These are phyloP conservation scores for Trametes punicea DNA, from an alignment of 768 basidiomycete genomes.

Conservation along the genomic window DNA sequence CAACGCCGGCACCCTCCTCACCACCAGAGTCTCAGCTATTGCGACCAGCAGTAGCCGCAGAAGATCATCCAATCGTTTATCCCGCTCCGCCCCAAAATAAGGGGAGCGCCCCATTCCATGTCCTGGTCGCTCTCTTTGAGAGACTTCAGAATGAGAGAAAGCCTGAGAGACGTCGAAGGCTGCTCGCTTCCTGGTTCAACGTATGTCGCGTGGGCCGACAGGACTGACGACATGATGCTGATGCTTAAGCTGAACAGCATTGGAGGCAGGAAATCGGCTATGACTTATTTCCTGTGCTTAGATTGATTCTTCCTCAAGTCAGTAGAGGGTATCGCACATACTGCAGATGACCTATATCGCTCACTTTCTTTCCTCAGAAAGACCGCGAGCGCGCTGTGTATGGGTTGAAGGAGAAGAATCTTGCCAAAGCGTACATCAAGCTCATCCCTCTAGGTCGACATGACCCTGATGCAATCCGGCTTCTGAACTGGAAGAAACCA, in stretches of 20 bases:
- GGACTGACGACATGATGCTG: not conserved
- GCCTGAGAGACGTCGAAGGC: conserved; percentile 66
- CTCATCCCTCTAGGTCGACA: conserved; percentile 79
- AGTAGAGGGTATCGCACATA: not conserved
- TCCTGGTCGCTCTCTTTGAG: conserved; percentile 70
- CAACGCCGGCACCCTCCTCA: conserved; percentile 67
- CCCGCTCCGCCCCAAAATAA: conserved; percentile 60
- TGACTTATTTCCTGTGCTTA: conserved; percentile 86
- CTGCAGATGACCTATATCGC: not conserved
- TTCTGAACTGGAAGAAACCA: conserved; percentile 90
- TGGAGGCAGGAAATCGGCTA: conserved; percentile 86
- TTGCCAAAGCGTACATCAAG: conserved; percentile 91
- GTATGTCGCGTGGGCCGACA: conserved; percentile 41
- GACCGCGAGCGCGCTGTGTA: conserved; percentile 92
- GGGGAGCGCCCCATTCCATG: conserved; percentile 66
- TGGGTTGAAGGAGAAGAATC: conserved; percentile 90
- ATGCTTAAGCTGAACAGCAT: conserved; percentile 43
- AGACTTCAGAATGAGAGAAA: conserved; percentile 70
- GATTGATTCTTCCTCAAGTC: conserved; percentile 86
- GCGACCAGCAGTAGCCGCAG: conserved; percentile 15
- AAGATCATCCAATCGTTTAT: conserved; percentile 33
- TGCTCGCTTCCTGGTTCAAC: conserved; percentile 76
- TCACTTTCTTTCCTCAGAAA: conserved; percentile 52
- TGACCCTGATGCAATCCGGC: conserved; percentile 75
- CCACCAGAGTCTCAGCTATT: conserved; percentile 44